Evolutionary conservation across 1,284 basidiomycete genomes (phyloP).

Genomic region (Cutaneotrichosporon dermatis): DNA sequence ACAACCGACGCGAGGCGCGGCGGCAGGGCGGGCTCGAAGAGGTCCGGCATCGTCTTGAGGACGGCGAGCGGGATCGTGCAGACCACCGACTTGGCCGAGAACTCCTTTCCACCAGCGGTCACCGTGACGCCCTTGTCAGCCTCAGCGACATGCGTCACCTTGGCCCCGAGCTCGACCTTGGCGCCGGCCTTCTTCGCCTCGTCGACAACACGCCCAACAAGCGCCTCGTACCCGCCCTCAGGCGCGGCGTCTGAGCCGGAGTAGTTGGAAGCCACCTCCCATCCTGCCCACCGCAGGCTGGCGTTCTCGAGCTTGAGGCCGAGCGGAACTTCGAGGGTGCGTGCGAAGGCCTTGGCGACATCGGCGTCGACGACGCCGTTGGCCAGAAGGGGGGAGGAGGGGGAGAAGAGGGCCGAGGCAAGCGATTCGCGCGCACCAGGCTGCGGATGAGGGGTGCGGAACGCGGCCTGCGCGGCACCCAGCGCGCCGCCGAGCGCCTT

Average conservation of each 20-base stretch:
- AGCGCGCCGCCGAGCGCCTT: conserved; percentile 30
- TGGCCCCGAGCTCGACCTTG: conserved; percentile 35
- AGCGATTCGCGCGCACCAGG: conserved; percentile 30
- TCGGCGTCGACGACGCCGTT: background rate
- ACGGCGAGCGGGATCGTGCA: conserved; percentile 51
- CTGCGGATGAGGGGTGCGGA: conserved; percentile 35
- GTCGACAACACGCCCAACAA: conserved; percentile 45
- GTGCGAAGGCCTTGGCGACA: conserved; percentile 38
- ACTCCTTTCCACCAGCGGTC: conserved; percentile 34
- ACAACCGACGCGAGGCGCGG: conserved; percentile 34
- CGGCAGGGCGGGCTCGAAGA: conserved; percentile 46
- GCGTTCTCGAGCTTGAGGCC: conserved; percentile 51
- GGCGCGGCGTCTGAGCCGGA: conserved; percentile 54
- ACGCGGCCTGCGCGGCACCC: conserved; percentile 32
- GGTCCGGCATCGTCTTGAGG: conserved; percentile 36
- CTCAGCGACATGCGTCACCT: conserved; percentile 28
- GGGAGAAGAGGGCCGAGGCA: conserved; percentile 43
- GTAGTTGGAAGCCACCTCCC: conserved; percentile 47
- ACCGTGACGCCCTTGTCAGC: conserved; percentile 24
- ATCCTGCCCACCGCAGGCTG: conserved; percentile 47
- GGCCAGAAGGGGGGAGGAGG: conserved; percentile 34
- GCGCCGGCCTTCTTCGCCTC: conserved; percentile 44
- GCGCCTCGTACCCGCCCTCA: conserved; percentile 51
- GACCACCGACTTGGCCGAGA: conserved; percentile 40
- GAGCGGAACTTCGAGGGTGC: conserved; percentile 52